Evolutionary conservation across 208 protist genomes (phyloP), one percentile per base, ranked within the genome.

Genomic region (Entamoeba histolytica): DNA sequence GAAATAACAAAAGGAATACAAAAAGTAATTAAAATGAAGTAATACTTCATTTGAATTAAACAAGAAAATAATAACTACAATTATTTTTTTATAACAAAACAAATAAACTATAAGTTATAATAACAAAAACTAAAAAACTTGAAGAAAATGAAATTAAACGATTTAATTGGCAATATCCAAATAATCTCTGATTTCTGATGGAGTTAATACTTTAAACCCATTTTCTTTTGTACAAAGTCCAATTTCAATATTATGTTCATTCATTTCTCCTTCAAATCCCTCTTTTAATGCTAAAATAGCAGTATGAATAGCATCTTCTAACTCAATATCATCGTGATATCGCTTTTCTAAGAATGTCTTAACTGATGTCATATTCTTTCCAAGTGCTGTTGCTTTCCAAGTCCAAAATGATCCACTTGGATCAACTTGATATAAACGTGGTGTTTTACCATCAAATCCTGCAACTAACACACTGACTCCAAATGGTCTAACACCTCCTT

Each of bases 371-470:
- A 97, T 98, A 94, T 98, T 98, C 92, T 99, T 98, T 47, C 99
- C 99, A 95, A 99, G 99, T 0, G 98, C 98, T 15, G 98, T 97
- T 7, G 99, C 99, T 96, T 99, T 99, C 99, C 99, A 99, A 7
- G 97, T 97, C 95, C 96, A 99, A 95, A 98, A 99, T 12, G 98
- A 98, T 44, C 99, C 99, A 91, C 97, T 98, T 49, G 98, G 99
- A 95, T 99, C 99, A 4, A 98, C 95, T 93, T 99, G 99, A 94
- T 98, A 99, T 3, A 99, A 95, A 93, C 99, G 98, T 92, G 98
- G 97, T 15, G 97, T 98, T 49, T 96, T 96, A 91, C 99, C 97
- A 93, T 98, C 98, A 47, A 95, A 97, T 44, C 99, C 99, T 47
- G 98, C 97, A 28, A 99, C 96, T 3, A 99, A 96, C 5, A 99